Evolutionary conservation across 2,329 filamentous ascomycete species (phyloP).

Genomic region (Ophiostoma perfectum): DNA sequence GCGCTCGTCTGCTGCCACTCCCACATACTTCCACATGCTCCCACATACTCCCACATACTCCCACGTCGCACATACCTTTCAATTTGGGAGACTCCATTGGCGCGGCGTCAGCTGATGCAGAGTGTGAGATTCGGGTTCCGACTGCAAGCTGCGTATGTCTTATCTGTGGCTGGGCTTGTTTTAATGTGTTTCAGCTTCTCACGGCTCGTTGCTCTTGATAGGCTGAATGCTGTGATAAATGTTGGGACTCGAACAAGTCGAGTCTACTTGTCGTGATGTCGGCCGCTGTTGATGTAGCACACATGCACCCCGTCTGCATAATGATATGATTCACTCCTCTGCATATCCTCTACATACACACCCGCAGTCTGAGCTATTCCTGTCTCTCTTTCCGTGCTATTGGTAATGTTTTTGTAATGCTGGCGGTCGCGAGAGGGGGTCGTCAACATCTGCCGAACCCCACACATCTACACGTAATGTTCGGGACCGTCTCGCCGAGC

Average conservation of each 20-base stretch:
- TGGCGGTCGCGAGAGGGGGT: slow-evolving; percentile 10
- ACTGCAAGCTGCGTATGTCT: background rate
- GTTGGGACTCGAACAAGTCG: background rate
- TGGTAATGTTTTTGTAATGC: background rate
- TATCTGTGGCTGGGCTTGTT: background rate
- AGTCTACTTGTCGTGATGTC: background rate
- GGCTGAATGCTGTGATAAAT: background rate
- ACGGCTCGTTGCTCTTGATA: background rate
- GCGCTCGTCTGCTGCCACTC: too few species aligned
- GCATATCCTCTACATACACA: background rate
- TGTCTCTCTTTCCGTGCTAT: background rate
- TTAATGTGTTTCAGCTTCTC: background rate
- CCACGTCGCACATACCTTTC: background rate
- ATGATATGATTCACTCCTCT: background rate
- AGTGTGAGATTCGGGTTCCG: background rate
- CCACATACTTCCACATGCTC: too few species aligned
- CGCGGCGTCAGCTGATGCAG: background rate
- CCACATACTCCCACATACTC: too few species aligned
- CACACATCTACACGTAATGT: background rate
- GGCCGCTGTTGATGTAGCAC: background rate
- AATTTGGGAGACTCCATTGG: background rate
- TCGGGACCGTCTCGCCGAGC: slow-evolving; percentile 7
- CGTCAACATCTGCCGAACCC: slow-evolving; percentile 10
- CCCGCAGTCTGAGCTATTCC: background rate
- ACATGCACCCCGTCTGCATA: background rate